phyloP scores from a whole-genome alignment of 495 filamentous ascomycete genomes.

The Penicillium antarcticum region DNA sequence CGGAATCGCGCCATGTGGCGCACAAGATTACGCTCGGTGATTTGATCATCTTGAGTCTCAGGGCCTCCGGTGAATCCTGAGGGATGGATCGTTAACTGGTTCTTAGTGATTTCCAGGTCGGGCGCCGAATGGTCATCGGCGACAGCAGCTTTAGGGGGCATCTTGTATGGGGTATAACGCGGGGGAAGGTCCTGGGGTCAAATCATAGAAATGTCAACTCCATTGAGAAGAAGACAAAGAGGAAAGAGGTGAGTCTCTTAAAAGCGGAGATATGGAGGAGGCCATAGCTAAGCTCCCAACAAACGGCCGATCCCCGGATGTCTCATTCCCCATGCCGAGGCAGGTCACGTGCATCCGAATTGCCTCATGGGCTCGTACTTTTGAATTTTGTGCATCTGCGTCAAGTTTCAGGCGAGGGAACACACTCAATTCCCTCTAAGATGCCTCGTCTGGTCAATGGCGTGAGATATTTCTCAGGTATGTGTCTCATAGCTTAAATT shows the following conservation, averaged over 20 bases:
- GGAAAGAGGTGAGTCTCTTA: neutral
- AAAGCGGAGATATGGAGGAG: slow-evolving; percentile 7
- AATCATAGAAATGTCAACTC: slow-evolving; percentile 5
- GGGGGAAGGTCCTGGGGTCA: slow-evolving; percentile 1
- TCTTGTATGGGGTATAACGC: slow-evolving; percentile 12
- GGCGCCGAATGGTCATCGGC: slow-evolving; percentile 55
- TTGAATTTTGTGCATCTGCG: neutral
- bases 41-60: slow-evolving; percentile 34
- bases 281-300: slow-evolving; percentile 28
- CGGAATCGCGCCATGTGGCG: slow-evolving; percentile 81
- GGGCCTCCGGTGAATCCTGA: slow-evolving; percentile 58
- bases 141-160: slow-evolving; percentile 34
- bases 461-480: slow-evolving; percentile 29
- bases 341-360: neutral
- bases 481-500: slow-evolving; percentile 2
- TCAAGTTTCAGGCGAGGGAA: neutral
- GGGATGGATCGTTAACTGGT: slow-evolving; percentile 75
- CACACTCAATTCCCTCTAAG: neutral
- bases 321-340: slow-evolving; percentile 17
- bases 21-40: slow-evolving; percentile 70
- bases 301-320: slow-evolving; percentile 26
- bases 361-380: neutral
- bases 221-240: neutral
- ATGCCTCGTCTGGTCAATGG: slow-evolving; percentile 29
- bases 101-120: slow-evolving; percentile 77